Conservation (phyloP, 2,329 filamentous ascomycete species). For the Knufia petricola region DNA sequence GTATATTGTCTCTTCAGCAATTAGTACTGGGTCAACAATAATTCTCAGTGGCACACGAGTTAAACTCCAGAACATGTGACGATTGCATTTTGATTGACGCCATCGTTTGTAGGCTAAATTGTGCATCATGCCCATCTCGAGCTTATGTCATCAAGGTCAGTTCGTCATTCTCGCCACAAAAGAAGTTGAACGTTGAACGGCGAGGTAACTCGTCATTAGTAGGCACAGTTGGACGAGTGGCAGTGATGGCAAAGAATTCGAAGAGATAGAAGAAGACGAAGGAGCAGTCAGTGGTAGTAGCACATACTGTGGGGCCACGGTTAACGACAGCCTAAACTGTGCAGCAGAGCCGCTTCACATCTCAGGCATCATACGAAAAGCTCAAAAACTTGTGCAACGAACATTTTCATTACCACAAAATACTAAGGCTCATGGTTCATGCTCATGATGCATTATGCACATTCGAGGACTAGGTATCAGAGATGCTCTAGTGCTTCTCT, state of each 20-base stretch:
- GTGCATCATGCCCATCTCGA: background rate
- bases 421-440: conserved; percentile 2
- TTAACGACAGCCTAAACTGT: too few relatives aligned
- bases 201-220: too few relatives aligned
- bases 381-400: background rate
- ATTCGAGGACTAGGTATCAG: background rate
- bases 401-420: background rate
- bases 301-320: too few relatives aligned
- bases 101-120: background rate
- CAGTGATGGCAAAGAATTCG: background rate
- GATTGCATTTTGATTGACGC: background rate
- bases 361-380: background rate
- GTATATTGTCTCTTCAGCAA: background rate
- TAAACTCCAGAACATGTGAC: background rate
- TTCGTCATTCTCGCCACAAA: background rate
- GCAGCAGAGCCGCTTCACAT: background rate
- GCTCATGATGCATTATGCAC: background rate
- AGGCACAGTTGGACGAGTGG: background rate
- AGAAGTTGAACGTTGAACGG: background rate
- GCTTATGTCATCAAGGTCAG: background rate
- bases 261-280: too few relatives aligned
- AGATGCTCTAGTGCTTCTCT: background rate
- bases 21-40: background rate
- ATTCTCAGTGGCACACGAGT: background rate
- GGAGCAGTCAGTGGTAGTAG: too few relatives aligned